Evolutionary conservation across 441 rosid species (phyloP).

Genomic region (Pelargonium fulgidum): DNA sequence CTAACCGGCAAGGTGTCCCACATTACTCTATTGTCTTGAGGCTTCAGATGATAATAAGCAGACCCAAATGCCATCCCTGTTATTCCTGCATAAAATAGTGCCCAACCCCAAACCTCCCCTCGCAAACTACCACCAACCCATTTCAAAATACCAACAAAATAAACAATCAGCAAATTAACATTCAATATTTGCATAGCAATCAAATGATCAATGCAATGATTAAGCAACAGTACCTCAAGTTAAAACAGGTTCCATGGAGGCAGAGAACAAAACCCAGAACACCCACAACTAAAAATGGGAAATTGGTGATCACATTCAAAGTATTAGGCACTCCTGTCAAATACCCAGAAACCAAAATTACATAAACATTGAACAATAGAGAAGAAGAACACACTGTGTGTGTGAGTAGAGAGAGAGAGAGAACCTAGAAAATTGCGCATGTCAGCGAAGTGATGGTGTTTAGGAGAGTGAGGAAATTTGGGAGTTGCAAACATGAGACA

Average conservation of each 20-base stretch:
- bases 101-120: constrained; percentile 83
- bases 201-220: too few species aligned
- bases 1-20: constrained; percentile 84
- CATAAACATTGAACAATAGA: not conserved
- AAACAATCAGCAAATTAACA: not conserved
- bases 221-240: constrained; percentile 65
- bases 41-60: constrained; percentile 80
- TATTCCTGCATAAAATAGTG: constrained; percentile 57
- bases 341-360: constrained; percentile 18
- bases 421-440: constrained; percentile 79
- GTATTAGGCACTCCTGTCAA: constrained; percentile 79
- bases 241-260: constrained; percentile 56
- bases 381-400: too few species aligned
- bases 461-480: constrained; percentile 46
- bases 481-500: constrained; percentile 61
- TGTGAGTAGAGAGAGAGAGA: not conserved
- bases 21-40: constrained; percentile 55
- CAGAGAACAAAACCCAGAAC: constrained; percentile 69
- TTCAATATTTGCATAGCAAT: too few species aligned
- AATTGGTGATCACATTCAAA: constrained; percentile 74
- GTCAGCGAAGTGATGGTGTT: constrained; percentile 53
- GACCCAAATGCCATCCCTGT: constrained; percentile 72
- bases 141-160: constrained; percentile 8
- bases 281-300: constrained; percentile 74
- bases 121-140: constrained; percentile 42